Evolutionary conservation across 2,329 filamentous ascomycete species (phyloP).

Genomic region (Mycosphaerella sp.): DNA sequence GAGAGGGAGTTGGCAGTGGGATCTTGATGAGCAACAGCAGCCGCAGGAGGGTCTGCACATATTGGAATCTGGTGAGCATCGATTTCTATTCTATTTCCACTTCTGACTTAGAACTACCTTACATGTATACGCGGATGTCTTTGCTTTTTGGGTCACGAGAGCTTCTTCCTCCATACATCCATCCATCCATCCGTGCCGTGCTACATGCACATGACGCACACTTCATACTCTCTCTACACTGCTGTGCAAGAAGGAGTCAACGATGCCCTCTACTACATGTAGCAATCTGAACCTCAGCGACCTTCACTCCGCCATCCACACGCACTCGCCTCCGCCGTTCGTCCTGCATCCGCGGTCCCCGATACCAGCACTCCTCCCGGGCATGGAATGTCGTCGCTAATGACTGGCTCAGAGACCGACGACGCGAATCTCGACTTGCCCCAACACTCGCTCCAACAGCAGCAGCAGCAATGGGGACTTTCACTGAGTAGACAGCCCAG

Average conservation of each 20-base stretch:
- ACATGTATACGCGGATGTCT: too few species aligned
- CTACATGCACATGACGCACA: too few species aligned
- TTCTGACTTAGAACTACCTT: too few species aligned
- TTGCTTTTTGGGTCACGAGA: neutral
- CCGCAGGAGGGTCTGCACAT: conserved; percentile 1
- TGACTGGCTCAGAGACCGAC: conserved; percentile 22
- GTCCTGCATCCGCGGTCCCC: neutral
- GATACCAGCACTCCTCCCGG: neutral
- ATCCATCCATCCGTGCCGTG: neutral
- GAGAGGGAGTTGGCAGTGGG: conserved; percentile 10
- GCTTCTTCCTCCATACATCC: neutral
- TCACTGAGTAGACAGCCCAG: conserved; percentile 21
- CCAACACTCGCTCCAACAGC: neutral
- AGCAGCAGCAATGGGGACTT: neutral
- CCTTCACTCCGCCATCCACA: conserved; percentile 6
- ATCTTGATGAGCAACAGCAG: neutral
- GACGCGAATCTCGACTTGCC: conserved; percentile 6
- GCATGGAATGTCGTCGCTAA: conserved; percentile 9
- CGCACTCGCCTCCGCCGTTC: neutral
- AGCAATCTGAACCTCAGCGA: neutral
- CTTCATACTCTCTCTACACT: too few species aligned
- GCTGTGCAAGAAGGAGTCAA: too few species aligned
- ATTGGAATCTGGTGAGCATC: neutral
- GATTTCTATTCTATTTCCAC: too few species aligned
- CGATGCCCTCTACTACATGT: too few species aligned